These are phyloP conservation scores for Debaryomyces maramus DNA, from an alignment of 805 yeast species.

Conservation along the genomic window DNA sequence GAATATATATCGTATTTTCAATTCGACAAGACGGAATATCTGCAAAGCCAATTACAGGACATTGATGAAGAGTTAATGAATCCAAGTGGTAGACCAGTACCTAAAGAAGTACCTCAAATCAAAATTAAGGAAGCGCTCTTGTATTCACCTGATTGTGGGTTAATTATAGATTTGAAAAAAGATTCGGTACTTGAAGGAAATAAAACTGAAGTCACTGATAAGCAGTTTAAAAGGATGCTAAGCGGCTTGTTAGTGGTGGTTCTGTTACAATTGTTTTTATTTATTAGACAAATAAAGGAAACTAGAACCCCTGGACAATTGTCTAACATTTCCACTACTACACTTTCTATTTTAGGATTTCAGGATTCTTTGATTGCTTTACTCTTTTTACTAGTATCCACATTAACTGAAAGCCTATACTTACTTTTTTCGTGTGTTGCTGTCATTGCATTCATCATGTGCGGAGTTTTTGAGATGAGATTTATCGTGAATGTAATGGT, in stretches of 20 bases:
- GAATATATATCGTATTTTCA: slow-evolving; percentile 74
- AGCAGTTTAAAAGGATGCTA: slow-evolving; percentile 41
- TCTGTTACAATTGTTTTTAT: slow-evolving; percentile 50
- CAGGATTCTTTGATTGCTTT: slow-evolving; percentile 75
- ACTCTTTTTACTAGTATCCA: slow-evolving; percentile 58
- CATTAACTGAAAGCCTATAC: slow-evolving; percentile 55
- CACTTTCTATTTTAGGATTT: slow-evolving; percentile 61
- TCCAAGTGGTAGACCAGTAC: slow-evolving; percentile 81
- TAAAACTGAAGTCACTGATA: slow-evolving; percentile 50
- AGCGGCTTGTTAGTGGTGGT: slow-evolving; percentile 47
- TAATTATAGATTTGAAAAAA: slow-evolving; percentile 37
- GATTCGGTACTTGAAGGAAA: slow-evolving; percentile 46
- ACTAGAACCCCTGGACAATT: slow-evolving; percentile 79
- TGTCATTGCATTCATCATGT: slow-evolving; percentile 65
- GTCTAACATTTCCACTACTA: slow-evolving; percentile 56
- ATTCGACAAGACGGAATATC: slow-evolving; percentile 57
- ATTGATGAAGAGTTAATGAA: slow-evolving; percentile 71
- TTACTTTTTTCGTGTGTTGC: slow-evolving; percentile 70
- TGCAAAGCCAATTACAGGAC: slow-evolving; percentile 50
- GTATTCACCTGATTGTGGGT: slow-evolving; percentile 90
- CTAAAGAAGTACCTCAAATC: slow-evolving; percentile 52
- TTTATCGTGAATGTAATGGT: slow-evolving; percentile 66
- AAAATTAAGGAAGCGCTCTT: slow-evolving; percentile 55
- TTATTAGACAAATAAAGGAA: slow-evolving; percentile 67
- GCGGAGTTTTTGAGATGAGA: slow-evolving; percentile 73